Percentiles rank a stretch among this genome's conserved stretches.
phyloP scores from a whole-genome alignment of 495 filamentous ascomycete species.

The Hypoxylon perforatum region DNA sequence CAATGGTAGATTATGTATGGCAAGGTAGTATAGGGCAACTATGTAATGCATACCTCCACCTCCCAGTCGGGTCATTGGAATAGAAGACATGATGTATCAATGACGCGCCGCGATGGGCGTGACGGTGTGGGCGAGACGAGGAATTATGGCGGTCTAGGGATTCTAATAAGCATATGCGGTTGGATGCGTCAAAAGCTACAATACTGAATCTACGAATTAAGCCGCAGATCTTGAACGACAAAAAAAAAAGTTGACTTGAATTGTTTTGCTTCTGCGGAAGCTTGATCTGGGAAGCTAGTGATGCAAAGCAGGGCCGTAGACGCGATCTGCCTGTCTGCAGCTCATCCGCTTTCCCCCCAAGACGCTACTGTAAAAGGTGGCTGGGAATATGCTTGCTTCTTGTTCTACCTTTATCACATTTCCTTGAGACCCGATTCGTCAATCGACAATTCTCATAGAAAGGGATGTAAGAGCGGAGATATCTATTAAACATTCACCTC shows the following conservation, averaged over 20 bases:
- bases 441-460: conserved; percentile 3
- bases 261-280: conserved; percentile 13
- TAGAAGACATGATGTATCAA: conserved; percentile 65
- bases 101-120: conserved; percentile 7
- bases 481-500: too few species aligned
- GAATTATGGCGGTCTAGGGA: conserved; percentile 1
- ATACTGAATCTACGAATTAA: background rate
- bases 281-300: conserved; percentile 20
- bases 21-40: conserved; percentile 10
- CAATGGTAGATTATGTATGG: conserved; percentile 13
- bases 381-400: conserved; percentile 30
- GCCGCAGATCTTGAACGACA: background rate
- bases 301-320: conserved; percentile 27
- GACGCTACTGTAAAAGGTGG: conserved; percentile 36
- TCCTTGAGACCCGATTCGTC: conserved; percentile 29
- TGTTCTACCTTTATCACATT: conserved; percentile 17
- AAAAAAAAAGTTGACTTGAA: conserved; percentile 10
- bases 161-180: conserved; percentile 10
- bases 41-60: conserved; percentile 59
- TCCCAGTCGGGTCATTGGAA: conserved; percentile 73
- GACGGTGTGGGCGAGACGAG: background rate
- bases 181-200: conserved; percentile 19
- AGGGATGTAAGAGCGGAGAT: background rate
- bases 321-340: conserved; percentile 38
- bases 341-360: conserved; percentile 18